A percentile compares a stretch with the other conserved stretches of the same genome.
Conservation (phyloP, 192 early-diverging fungal species). For the Coemansia sp. region DNA sequence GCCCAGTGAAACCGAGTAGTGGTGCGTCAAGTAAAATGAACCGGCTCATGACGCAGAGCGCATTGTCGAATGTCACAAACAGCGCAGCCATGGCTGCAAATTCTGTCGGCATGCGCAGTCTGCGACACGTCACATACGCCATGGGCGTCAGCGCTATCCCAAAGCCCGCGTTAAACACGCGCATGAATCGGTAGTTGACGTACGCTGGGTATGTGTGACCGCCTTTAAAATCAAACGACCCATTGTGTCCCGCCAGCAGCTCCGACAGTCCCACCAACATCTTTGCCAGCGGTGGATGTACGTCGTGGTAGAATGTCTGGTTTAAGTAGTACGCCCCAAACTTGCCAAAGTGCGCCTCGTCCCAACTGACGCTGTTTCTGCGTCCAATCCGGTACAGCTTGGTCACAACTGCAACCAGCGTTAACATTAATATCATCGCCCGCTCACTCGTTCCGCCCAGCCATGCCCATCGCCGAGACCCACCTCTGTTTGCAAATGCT, state of each 20-base stretch:
- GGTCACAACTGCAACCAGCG: conserved; percentile 32
- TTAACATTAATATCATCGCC: conserved; percentile 39
- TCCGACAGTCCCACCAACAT: conserved; percentile 90
- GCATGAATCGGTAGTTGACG: conserved; percentile 86
- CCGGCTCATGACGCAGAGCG: conserved; percentile 68
- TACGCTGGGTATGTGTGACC: conserved; percentile 73
- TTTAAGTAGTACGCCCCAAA: conserved; percentile 93
- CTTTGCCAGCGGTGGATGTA: conserved; percentile 97
- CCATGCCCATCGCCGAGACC: conserved; percentile 6
- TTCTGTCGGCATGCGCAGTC: conserved; percentile 67
- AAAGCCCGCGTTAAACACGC: conserved; percentile 84
- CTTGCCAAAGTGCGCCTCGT: conserved; percentile 70
- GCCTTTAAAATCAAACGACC: conserved; percentile 81
- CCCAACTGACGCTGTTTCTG: conserved; percentile 64
- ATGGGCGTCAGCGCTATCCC: conserved; percentile 88
- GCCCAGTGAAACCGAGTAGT: conserved; percentile 82
- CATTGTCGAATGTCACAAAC: conserved; percentile 75
- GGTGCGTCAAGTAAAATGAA: conserved; percentile 96
- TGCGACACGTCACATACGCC: conserved; percentile 80
- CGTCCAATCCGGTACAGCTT: conserved; percentile 47
- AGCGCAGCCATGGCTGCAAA: conserved; percentile 70
- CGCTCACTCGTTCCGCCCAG: conserved; percentile 21
- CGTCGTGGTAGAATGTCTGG: conserved; percentile 94
- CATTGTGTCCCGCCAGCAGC: conserved; percentile 79
- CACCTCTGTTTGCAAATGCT: background rate